A percentile compares a stretch with the other conserved stretches of the same genome.
Conservation (phyloP, 164 flowering plant genomes). For the Tetrastigma voinierianum region DNA sequence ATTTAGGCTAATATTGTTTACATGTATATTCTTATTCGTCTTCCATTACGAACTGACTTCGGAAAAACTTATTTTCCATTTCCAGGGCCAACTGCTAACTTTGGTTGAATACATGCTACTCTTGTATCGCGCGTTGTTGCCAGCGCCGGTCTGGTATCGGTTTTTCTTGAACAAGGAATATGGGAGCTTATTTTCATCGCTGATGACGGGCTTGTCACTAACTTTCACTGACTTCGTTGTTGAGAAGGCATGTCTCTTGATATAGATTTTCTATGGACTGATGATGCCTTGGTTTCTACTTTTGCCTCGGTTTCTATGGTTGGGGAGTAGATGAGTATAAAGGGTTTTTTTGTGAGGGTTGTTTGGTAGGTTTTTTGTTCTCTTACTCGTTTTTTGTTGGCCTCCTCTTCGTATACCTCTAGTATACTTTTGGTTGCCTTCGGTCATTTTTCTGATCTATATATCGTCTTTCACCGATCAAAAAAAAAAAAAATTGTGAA, state of each 20-base stretch:
- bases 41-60: not conserved
- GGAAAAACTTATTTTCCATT: conserved; percentile 8
- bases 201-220: conserved; percentile 95
- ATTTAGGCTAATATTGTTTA: not conserved
- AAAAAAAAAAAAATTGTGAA: too few species aligned
- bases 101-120: conserved; percentile 90
- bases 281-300: not conserved
- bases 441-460: too few species aligned
- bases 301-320: too few species aligned
- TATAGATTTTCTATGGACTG: not conserved
- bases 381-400: too few species aligned
- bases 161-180: conserved; percentile 98
- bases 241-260: conserved; percentile 69
- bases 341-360: too few species aligned
- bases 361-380: not conserved
- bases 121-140: conserved; percentile 93
- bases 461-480: too few species aligned
- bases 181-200: conserved; percentile 97
- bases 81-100: conserved; percentile 97
- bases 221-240: conserved; percentile 98
- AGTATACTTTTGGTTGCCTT: too few species aligned
- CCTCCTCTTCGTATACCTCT: too few species aligned
- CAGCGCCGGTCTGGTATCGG: conserved; percentile 99
- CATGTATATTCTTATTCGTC: not conserved
- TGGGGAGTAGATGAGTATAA: too few species aligned